phyloP scores from a whole-genome alignment of 139 green algal genomes.

The Micractinium sp. region DNA sequence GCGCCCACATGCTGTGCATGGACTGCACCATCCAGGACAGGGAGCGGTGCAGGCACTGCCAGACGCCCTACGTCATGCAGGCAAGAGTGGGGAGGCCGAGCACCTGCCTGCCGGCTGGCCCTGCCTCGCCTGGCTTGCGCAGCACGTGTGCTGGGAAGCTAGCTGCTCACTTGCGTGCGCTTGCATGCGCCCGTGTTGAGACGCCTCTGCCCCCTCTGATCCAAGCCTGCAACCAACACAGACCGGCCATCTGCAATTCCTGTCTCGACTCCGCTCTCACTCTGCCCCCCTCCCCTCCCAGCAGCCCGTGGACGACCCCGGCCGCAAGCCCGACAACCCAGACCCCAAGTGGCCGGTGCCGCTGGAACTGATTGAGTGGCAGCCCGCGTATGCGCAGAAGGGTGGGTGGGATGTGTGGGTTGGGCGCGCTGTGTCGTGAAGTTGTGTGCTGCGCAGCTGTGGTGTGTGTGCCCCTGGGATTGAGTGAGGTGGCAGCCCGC shows the following conservation, averaged over 20 bases:
- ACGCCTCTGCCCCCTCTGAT: neutral
- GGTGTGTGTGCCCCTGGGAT: too few relatives aligned
- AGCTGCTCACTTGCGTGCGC: neutral
- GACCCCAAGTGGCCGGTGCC: slow-evolving; percentile 75
- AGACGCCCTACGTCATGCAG: slow-evolving; percentile 70
- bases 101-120: too few relatives aligned
- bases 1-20: slow-evolving; percentile 87
- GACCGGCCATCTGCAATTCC: too few relatives aligned
- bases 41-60: slow-evolving; percentile 40
- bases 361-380: slow-evolving; percentile 93
- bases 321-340: slow-evolving; percentile 60
- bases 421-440: too few relatives aligned
- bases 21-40: slow-evolving; percentile 68
- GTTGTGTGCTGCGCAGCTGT: too few relatives aligned
- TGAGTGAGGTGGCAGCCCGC: neutral
- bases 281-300: neutral
- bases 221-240: neutral
- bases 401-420: slow-evolving; percentile 39
- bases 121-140: too few relatives aligned
- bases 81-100: neutral
- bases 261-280: neutral
- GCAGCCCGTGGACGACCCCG: slow-evolving; percentile 74
- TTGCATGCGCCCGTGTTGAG: neutral
- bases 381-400: slow-evolving; percentile 88
- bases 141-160: neutral